A percentile compares a stretch with the other conserved stretches of the same genome.
These are phyloP conservation scores for Lizonia empirigonia DNA, from an alignment of 2,329 filamentous ascomycete species.

Conservation along the genomic window DNA sequence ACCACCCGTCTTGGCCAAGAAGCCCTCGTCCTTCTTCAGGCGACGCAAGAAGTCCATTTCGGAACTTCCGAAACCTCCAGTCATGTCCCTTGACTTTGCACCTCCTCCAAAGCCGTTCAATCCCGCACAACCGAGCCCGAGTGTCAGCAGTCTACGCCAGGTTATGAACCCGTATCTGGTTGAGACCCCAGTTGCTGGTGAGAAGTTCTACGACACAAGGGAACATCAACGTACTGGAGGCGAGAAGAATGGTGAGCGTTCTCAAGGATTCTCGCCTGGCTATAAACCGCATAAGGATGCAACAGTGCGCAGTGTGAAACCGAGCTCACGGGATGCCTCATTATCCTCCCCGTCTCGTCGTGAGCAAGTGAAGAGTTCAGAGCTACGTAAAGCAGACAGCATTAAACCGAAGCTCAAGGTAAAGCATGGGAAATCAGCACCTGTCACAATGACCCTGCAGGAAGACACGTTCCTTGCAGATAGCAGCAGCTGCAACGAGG, in stretches of 20 bases:
- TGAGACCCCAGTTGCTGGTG: constrained; percentile 33
- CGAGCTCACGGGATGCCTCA: constrained; percentile 48
- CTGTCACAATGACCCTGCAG: constrained; percentile 28
- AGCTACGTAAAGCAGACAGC: constrained; percentile 33
- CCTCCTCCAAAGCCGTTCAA: constrained; percentile 35
- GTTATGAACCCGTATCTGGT: constrained; percentile 84
- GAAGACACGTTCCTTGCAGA: constrained; percentile 60
- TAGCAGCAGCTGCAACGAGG: constrained; percentile 59
- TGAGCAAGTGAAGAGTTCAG: constrained; percentile 34
- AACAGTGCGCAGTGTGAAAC: constrained; percentile 69
- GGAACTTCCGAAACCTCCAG: constrained; percentile 68
- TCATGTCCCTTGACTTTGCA: constrained; percentile 55
- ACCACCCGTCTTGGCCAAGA: constrained; percentile 71
- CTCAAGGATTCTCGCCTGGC: constrained; percentile 73
- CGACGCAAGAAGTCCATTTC: constrained; percentile 87
- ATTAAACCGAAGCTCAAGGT: constrained; percentile 51
- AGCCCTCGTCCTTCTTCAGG: constrained; percentile 92
- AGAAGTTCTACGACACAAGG: constrained; percentile 36
- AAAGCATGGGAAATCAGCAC: constrained; percentile 37
- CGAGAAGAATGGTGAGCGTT: constrained; percentile 44
- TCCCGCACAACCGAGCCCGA: constrained; percentile 49
- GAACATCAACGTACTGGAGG: constrained; percentile 35
- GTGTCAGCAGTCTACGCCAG: constrained; percentile 79
- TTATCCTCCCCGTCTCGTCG: constrained; percentile 31
- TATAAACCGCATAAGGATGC: constrained; percentile 75